Percentiles rank a stretch among this genome's conserved stretches.
These are phyloP conservation scores for Cladobotryum protrusum DNA, from an alignment of 2,329 filamentous ascomycete species.

Conservation along the genomic window DNA sequence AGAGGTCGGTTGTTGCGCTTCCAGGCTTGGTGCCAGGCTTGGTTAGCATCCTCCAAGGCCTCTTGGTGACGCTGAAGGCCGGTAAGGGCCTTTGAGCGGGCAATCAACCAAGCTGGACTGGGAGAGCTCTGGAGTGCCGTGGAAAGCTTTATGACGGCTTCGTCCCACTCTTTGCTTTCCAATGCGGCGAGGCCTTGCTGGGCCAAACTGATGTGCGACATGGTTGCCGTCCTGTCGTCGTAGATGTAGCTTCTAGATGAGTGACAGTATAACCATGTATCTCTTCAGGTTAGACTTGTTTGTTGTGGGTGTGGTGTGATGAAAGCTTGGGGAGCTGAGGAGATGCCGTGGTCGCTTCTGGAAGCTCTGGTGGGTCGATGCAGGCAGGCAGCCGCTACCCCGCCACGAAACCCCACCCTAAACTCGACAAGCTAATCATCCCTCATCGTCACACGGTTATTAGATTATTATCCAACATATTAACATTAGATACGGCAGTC, in stretches of 20 bases:
- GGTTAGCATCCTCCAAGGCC: constrained; percentile 65
- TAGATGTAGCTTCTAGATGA: no score
- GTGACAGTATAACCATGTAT: no score
- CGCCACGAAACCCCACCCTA: not conserved
- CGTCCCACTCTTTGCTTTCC: constrained; percentile 54
- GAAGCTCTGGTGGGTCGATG: constrained; percentile 27
- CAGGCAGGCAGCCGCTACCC: not conserved
- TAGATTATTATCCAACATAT: no score
- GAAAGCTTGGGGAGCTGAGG: not conserved
- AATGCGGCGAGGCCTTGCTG: constrained; percentile 61
- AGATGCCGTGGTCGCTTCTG: constrained; percentile 17
- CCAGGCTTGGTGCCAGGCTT: constrained; percentile 54
- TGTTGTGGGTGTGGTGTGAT: no score
- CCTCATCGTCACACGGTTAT: no score
- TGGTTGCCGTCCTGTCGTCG: constrained; percentile 22
- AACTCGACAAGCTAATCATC: not conserved
- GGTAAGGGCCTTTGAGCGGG: constrained; percentile 73
- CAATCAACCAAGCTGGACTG: constrained; percentile 73
- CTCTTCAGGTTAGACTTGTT: no score
- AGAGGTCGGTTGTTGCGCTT: constrained; percentile 67
- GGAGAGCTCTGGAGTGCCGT: constrained; percentile 57
- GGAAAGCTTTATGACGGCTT: constrained; percentile 63
- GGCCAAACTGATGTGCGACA: constrained; percentile 48
- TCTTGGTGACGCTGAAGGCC: constrained; percentile 53
- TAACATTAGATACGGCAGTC: no score